Percentiles rank a stretch among this genome's conserved stretches.
These are phyloP conservation scores for Oemleria cerasiformis DNA, from an alignment of 306 rosid species.

Conservation along the genomic window DNA sequence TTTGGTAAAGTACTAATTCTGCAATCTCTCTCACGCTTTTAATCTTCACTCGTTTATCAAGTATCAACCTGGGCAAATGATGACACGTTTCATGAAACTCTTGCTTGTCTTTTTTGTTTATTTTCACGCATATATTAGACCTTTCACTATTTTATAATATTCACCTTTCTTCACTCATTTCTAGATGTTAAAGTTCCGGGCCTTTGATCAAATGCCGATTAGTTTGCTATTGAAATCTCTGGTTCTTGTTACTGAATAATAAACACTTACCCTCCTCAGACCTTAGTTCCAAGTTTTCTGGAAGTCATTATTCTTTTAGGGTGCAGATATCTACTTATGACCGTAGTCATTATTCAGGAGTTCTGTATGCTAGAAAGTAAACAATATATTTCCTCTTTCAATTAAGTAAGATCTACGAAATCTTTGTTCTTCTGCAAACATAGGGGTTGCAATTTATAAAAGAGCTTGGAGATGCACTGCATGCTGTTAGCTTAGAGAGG, in stretches of 20 bases:
- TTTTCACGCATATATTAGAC: background rate
- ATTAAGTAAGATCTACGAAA: constrained; percentile 11
- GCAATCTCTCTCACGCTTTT: constrained; percentile 4
- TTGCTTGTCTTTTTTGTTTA: background rate
- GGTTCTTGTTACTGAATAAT: background rate
- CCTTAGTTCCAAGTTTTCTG: background rate
- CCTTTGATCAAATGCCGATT: background rate
- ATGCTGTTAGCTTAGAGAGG: constrained; percentile 50
- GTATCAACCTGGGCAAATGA: background rate
- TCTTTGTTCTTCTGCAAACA: constrained; percentile 32
- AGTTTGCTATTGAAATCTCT: background rate
- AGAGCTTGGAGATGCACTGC: constrained; percentile 84
- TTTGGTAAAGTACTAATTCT: constrained; percentile 47
- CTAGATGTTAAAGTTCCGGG: background rate
- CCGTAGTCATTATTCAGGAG: background rate
- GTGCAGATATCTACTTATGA: background rate
- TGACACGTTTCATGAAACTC: background rate
- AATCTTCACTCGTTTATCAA: too few species aligned
- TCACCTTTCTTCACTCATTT: background rate
- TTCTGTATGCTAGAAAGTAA: constrained; percentile 20
- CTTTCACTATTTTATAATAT: background rate
- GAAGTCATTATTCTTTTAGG: constrained; percentile 15
- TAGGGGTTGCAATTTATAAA: constrained; percentile 84
- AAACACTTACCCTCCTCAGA: background rate
- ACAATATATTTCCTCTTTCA: constrained; percentile 14